These are phyloP conservation scores for Sporisorium exsertum DNA, from an alignment of 1,284 basidiomycete species.

Conservation along the genomic window DNA sequence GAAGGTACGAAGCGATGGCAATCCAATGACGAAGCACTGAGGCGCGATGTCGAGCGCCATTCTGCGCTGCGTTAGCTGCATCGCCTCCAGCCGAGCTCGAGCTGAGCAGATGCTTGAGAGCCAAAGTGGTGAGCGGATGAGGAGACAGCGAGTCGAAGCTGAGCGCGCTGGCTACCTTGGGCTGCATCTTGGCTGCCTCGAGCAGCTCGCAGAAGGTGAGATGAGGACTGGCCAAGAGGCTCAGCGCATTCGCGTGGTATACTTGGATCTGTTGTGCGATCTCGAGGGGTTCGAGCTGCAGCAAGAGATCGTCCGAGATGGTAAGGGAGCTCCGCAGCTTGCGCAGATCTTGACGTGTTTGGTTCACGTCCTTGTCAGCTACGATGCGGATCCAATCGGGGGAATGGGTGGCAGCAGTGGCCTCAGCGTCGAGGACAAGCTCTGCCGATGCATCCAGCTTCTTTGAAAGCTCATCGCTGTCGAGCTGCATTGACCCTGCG, in stretches of 20 bases:
- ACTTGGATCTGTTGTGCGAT: slow-evolving; percentile 66
- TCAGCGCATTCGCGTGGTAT: slow-evolving; percentile 57
- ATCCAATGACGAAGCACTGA: slow-evolving; percentile 66
- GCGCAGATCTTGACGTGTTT: slow-evolving; percentile 27
- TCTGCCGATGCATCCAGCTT: slow-evolving; percentile 2
- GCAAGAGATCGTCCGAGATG: slow-evolving; percentile 45
- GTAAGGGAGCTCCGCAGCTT: slow-evolving; percentile 30
- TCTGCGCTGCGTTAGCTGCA: slow-evolving; percentile 25
- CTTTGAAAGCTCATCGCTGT: slow-evolving; percentile 10
- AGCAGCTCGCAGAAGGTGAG: slow-evolving; percentile 38
- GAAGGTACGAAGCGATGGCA: slow-evolving; percentile 57
- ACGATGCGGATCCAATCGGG: slow-evolving; percentile 36
- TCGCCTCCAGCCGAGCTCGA: slow-evolving; percentile 18
- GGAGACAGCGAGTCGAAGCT: slow-evolving; percentile 62
- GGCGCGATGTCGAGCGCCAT: slow-evolving; percentile 53
- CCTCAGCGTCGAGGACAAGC: slow-evolving; percentile 12
- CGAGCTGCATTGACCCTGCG: slow-evolving; percentile 4
- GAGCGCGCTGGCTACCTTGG: slow-evolving; percentile 31
- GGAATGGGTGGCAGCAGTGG: background rate
- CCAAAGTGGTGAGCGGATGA: slow-evolving; percentile 61
- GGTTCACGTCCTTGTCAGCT: slow-evolving; percentile 22
- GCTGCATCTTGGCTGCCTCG: slow-evolving; percentile 9
- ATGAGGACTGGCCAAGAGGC: slow-evolving; percentile 20
- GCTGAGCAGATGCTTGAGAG: slow-evolving; percentile 58
- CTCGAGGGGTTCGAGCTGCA: slow-evolving; percentile 60